These are phyloP conservation scores for Acrodontium crateriforme DNA, from an alignment of 2,329 filamentous ascomycete genomes.

Conservation along the genomic window DNA sequence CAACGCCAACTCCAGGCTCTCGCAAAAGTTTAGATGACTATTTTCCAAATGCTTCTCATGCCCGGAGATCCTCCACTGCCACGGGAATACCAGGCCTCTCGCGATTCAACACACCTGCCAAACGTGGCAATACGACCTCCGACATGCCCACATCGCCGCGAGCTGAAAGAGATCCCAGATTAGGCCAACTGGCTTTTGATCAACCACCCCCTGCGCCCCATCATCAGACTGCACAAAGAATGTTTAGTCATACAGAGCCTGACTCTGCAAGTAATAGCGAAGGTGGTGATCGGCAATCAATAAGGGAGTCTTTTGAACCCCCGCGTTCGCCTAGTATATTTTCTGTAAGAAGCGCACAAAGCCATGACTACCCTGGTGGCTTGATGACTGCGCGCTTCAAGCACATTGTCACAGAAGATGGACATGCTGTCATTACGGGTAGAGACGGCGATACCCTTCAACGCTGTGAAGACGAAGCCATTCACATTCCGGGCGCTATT, in stretches of 20 bases:
- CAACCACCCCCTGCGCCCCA: background rate
- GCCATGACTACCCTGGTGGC: conserved; percentile 21
- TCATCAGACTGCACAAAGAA: conserved; percentile 1
- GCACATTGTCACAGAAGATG: conserved; percentile 60
- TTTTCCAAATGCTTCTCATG: conserved; percentile 20
- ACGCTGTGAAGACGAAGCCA: conserved; percentile 80
- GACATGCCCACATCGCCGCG: too few species aligned
- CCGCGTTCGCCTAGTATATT: background rate
- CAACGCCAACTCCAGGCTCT: conserved; percentile 24
- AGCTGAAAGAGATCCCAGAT: conserved; percentile 3
- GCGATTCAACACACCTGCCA: too few species aligned
- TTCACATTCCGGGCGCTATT: conserved; percentile 70
- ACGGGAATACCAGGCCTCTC: background rate
- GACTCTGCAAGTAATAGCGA: background rate
- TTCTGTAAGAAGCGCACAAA: background rate
- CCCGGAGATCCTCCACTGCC: conserved; percentile 9
- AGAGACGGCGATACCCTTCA: conserved; percentile 58
- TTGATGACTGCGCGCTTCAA: conserved; percentile 63
- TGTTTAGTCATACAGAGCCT: background rate
- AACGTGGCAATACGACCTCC: too few species aligned
- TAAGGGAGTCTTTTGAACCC: background rate
- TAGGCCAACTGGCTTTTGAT: background rate
- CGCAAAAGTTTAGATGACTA: conserved; percentile 14
- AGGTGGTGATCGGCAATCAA: background rate
- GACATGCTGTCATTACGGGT: conserved; percentile 72